These are phyloP conservation scores for Arthrobotrys megalospora DNA, from an alignment of 2,329 filamentous ascomycete species.

Conservation along the genomic window DNA sequence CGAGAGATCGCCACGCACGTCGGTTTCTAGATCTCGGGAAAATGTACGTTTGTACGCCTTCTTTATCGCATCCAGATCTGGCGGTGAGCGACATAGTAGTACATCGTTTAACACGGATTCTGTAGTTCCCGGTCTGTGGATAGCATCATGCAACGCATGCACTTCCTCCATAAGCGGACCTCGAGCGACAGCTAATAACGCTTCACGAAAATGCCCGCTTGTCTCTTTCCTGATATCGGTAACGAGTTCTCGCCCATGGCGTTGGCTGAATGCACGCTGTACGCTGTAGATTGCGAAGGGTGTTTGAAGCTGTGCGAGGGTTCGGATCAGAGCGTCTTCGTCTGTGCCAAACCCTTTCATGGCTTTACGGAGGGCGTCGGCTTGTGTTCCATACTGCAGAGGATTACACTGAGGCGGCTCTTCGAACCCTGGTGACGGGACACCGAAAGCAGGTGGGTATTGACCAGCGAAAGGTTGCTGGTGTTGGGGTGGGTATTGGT, in stretches of 20 bases:
- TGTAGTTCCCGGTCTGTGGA: conserved; percentile 87
- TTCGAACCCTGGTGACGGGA: conserved; percentile 66
- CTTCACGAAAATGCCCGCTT: conserved; percentile 79
- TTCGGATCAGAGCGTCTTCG: conserved; percentile 80
- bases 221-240: conserved; percentile 85
- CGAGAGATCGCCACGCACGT: conserved; percentile 83
- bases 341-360: conserved; percentile 97
- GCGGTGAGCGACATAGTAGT: conserved; percentile 85
- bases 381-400: conserved; percentile 76
- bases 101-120: conserved; percentile 89
- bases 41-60: conserved; percentile 79
- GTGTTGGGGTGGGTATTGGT: conserved; percentile 57
- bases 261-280: conserved; percentile 76
- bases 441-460: conserved; percentile 65
- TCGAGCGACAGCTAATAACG: conserved; percentile 80
- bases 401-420: conserved; percentile 66
- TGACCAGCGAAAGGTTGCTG: conserved; percentile 66
- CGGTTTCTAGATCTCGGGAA: conserved; percentile 77
- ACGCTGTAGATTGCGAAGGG: conserved; percentile 82
- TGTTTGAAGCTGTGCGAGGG: conserved; percentile 78
- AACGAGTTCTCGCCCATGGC: conserved; percentile 78
- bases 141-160: conserved; percentile 78
- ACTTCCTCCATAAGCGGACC: conserved; percentile 86
- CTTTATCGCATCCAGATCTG: conserved; percentile 90
- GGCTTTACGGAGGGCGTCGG: conserved; percentile 80